Conservation (phyloP, 2,329 filamentous ascomycete genomes). For the Fusarium setosum region DNA sequence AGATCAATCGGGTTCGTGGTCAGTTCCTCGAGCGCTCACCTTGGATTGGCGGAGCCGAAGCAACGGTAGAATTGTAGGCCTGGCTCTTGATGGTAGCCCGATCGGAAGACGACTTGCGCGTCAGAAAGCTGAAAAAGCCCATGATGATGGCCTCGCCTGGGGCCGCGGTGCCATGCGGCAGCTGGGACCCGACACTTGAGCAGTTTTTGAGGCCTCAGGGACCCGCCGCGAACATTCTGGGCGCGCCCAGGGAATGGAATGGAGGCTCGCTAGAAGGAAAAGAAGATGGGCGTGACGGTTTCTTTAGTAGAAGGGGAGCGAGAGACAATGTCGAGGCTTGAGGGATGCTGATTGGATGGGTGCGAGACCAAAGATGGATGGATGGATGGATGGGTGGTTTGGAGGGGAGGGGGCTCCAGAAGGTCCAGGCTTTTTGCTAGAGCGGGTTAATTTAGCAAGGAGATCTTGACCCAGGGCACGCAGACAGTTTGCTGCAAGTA, state of each 20-base stretch:
- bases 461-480: neutral
- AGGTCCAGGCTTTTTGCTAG: neutral
- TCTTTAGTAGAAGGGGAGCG: conserved; percentile 26
- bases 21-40: conserved; percentile 19
- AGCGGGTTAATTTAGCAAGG: neutral
- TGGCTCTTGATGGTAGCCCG: conserved; percentile 32
- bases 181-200: neutral
- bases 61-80: conserved; percentile 40
- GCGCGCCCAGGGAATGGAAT: conserved; percentile 10
- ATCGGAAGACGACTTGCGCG: conserved; percentile 29
- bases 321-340: conserved; percentile 19
- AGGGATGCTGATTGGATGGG: conserved; percentile 14
- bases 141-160: conserved; percentile 30
- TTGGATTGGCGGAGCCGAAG: conserved; percentile 39
- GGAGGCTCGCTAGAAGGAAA: neutral
- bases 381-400: neutral
- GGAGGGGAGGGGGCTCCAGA: neutral
- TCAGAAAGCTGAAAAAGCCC: conserved; percentile 42
- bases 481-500: too few relatives aligned
- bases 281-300: conserved; percentile 17
- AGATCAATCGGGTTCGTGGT: neutral
- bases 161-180: conserved; percentile 34
- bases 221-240: conserved; percentile 32
- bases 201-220: conserved; percentile 27
- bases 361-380: neutral